Percentiles rank a stretch among this genome's conserved stretches.
Conservation (phyloP, 2,329 filamentous ascomycete species). For the Magnaporthiopsis rhizophila region DNA sequence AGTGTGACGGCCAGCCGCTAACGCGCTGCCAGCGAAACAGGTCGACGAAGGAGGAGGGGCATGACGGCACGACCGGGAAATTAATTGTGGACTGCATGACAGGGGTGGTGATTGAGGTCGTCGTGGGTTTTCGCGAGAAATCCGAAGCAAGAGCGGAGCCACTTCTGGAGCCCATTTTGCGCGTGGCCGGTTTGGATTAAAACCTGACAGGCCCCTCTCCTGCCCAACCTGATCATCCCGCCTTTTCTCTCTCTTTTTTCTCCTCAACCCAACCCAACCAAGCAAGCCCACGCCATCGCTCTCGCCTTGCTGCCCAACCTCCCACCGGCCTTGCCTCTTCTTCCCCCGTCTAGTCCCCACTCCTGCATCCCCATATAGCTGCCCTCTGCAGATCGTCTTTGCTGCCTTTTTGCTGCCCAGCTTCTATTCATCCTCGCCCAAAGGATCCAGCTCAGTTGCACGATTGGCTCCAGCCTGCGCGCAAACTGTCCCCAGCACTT, state of each 20-base stretch:
- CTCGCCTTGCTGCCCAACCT: slow-evolving; percentile 2
- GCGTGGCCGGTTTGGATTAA: slow-evolving; percentile 9
- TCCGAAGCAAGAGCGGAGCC: slow-evolving; percentile 1
- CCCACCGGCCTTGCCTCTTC: not conserved
- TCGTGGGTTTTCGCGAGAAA: not conserved
- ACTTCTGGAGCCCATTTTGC: slow-evolving; percentile 9
- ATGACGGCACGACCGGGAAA: slow-evolving; percentile 7
- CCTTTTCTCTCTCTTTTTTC: slow-evolving; percentile 7
- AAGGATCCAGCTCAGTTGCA: not conserved
- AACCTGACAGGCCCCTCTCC: slow-evolving; percentile 16
- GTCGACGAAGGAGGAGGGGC: slow-evolving; percentile 2
- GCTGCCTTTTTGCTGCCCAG: not conserved
- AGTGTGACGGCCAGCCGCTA: slow-evolving; percentile 32
- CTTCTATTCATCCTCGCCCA: not conserved
- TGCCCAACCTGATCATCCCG: slow-evolving; percentile 9
- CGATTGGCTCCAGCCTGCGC: not conserved
- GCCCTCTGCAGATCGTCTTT: not conserved
- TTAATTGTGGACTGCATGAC: not conserved
- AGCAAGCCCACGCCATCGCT: not conserved
- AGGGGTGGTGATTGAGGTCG: not conserved
- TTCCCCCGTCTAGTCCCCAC: not conserved
- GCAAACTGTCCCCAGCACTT: not conserved
- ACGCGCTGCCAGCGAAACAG: slow-evolving; percentile 1
- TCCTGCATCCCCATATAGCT: not conserved
- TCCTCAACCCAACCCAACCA: slow-evolving; percentile 6